Conservation (phyloP, 768 basidiomycete species). For the Trametes punicea region DNA sequence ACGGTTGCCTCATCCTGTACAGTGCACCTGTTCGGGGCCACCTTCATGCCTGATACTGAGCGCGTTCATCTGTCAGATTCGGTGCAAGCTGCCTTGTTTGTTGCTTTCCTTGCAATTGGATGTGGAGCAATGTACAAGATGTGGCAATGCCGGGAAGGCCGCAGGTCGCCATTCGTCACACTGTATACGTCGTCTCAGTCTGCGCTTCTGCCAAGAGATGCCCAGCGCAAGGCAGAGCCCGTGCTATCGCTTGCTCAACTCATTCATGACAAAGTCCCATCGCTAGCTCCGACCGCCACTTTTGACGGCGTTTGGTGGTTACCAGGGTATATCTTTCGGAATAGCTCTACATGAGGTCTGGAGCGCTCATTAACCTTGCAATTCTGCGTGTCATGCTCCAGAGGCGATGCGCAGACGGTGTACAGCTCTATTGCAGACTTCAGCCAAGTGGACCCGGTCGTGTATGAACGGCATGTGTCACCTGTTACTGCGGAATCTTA, state of each 20-base stretch:
- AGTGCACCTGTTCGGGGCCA: not conserved
- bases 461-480: slow-evolving; percentile 48
- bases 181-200: not conserved
- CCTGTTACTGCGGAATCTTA: not conserved
- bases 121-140: not conserved
- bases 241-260: slow-evolving; percentile 4
- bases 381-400: slow-evolving; percentile 32
- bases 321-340: slow-evolving; percentile 17
- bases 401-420: slow-evolving; percentile 59
- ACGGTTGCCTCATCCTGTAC: not conserved
- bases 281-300: slow-evolving; percentile 1
- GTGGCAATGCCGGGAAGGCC: not conserved
- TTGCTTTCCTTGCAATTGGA: not conserved
- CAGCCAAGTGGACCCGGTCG: slow-evolving; percentile 47
- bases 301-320: slow-evolving; percentile 23
- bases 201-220: not conserved
- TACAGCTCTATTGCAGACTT: slow-evolving; percentile 58
- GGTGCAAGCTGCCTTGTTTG: not conserved
- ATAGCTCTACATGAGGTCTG: not conserved
- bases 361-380: not conserved
- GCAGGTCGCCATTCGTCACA: not conserved
- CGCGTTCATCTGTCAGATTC: not conserved
- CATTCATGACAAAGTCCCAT: slow-evolving; percentile 6
- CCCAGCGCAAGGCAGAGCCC: not conserved
- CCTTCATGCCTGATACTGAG: not conserved